Conservation (phyloP, 1,139 yeast species). For the Pichia sp. region DNA sequence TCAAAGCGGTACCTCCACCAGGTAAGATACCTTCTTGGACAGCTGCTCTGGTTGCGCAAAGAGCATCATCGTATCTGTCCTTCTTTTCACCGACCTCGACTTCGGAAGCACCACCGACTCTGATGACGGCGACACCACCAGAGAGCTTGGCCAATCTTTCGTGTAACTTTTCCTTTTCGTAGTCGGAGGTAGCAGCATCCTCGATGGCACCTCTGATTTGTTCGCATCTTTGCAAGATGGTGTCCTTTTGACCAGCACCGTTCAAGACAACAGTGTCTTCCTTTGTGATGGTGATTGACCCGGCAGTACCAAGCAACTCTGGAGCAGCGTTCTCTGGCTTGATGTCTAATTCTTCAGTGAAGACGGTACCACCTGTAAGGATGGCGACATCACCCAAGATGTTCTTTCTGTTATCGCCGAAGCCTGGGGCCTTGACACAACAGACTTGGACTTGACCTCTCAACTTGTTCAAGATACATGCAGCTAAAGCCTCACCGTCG, state of each 20-base stretch:
- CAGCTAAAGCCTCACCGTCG: constrained; percentile 98
- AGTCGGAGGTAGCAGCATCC: constrained; percentile 76
- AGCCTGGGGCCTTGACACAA: constrained; percentile 99
- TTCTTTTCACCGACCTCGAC: constrained; percentile 99
- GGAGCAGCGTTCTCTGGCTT: constrained; percentile 95
- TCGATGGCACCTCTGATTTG: constrained; percentile 86
- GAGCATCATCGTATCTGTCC: constrained; percentile 98
- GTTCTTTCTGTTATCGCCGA: constrained; percentile 99
- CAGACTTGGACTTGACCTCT: constrained; percentile 99
- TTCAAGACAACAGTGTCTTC: constrained; percentile 95
- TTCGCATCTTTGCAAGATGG: constrained; percentile 87
- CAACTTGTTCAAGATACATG: constrained; percentile 95
- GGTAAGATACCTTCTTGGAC: constrained; percentile 99
- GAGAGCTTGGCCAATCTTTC: constrained; percentile 97
- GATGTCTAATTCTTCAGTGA: constrained; percentile 96
- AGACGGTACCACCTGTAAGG: constrained; percentile 95
- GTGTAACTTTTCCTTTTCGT: constrained; percentile 96
- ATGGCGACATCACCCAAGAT: constrained; percentile 96
- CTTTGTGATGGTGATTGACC: constrained; percentile 90
- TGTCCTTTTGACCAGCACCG: constrained; percentile 92
- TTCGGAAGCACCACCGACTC: constrained; percentile 98
- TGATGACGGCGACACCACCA: constrained; percentile 98
- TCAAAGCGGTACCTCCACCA: constrained; percentile 99
- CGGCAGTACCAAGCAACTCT: constrained; percentile 90
- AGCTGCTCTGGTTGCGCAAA: constrained; percentile 99